Conservation (phyloP, 768 basidiomycete species). For the Boletus rufocinnamomeus region DNA sequence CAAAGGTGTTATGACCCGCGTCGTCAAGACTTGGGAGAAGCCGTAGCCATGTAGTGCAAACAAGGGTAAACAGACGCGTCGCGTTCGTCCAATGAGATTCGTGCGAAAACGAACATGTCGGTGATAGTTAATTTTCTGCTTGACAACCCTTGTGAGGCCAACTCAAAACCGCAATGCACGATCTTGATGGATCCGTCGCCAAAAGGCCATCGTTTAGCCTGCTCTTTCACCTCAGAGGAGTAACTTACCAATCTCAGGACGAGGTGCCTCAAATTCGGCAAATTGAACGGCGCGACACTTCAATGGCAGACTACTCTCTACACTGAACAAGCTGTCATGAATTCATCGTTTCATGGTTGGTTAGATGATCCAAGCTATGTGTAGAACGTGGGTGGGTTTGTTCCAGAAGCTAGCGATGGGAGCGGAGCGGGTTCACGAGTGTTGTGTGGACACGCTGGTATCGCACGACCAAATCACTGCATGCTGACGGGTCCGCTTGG, state of each 20-base stretch:
- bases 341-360: neutral
- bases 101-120: neutral
- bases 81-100: slow-evolving; percentile 26
- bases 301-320: neutral
- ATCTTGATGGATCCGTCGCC: too few relatives aligned
- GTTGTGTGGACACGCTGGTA: neutral
- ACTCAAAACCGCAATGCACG: neutral
- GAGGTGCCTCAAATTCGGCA: neutral
- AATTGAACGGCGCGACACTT: too few relatives aligned
- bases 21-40: neutral
- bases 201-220: too few relatives aligned
- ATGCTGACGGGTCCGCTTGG: neutral
- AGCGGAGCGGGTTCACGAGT: neutral
- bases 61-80: slow-evolving; percentile 35
- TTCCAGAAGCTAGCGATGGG: neutral
- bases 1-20: slow-evolving; percentile 3
- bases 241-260: neutral
- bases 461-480: neutral
- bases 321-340: neutral
- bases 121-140: neutral
- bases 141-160: neutral
- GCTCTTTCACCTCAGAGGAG: neutral
- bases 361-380: neutral
- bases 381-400: neutral
- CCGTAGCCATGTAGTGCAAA: slow-evolving; percentile 20